Evolutionary conservation across 139 green algal species (phyloP), one percentile per base, ranked within the genome.

Genomic region (Nannochloris sp.): DNA sequence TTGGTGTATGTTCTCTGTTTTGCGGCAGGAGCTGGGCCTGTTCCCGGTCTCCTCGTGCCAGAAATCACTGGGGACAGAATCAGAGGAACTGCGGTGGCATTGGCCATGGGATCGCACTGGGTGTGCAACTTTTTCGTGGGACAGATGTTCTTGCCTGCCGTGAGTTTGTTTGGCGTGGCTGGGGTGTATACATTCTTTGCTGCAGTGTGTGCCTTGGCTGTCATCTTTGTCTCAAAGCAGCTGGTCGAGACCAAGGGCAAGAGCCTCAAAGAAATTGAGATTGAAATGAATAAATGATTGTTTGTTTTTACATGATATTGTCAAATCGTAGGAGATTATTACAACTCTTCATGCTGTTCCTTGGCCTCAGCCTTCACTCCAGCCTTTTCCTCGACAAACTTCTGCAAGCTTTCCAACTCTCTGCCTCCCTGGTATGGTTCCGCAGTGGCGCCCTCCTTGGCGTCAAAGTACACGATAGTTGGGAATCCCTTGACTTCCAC

Each of bases 1-100:
- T 64, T 97, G 37, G 60, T 66, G 3, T 98, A 97, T 82, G 85
- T 97, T 33, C 40, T 93, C 8, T 56, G 62, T 46, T 97, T 98
- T 74, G 87, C 89, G 0, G 49, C 97, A 43, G 92, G 92, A 0
- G 87, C 82, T 1, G 93, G 93, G 2, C 90, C 93, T 10, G 85
- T 98, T 25, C 89, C 90, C 0, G 90, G 78, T 3, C 76, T 98
- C 28, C 80, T 98, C 28, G 76, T 96, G 11, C 84, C 87, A 2
- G 93, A 98, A 75, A 85, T 98, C 55, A 92, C 88, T 57, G 70
- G 82, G 3, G 73, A 73, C 57, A 62, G 56, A 64, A 67, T 71
- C 40, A 49, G 44, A 43, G 82, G 77, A 28, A 49, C 31, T 5
- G 84, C 73, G 0, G 67, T 90, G 55, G 79, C 82, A 0, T 23